Evolutionary conservation across 371 early-diverging fungal genomes (phyloP).

Genomic region (Mortierella sp.): DNA sequence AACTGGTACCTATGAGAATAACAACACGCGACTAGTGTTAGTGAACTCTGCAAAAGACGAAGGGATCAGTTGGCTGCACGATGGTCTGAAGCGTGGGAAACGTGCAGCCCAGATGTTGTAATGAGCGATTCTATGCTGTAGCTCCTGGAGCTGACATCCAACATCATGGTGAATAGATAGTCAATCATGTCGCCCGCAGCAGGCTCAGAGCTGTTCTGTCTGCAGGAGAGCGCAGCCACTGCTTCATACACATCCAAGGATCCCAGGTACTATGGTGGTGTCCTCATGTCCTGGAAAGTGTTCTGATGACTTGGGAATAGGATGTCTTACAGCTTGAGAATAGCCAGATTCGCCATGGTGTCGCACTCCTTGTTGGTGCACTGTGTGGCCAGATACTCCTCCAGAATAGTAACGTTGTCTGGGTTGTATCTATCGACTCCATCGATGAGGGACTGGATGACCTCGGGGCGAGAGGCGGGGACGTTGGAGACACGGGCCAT

Average conservation of each 20-base stretch:
- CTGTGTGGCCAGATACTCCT: slow-evolving; percentile 84
- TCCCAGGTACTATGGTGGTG: too few relatives aligned
- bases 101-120: background rate
- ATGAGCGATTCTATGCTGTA: background rate
- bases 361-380: slow-evolving; percentile 84
- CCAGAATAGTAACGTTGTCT: slow-evolving; percentile 82
- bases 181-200: background rate
- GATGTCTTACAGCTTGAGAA: slow-evolving; percentile 82
- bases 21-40: background rate
- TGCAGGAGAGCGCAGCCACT: too few relatives aligned
- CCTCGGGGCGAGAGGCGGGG: slow-evolving; percentile 70
- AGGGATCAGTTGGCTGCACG: too few relatives aligned
- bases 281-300: too few relatives aligned
- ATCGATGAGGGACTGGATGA: slow-evolving; percentile 79
- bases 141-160: background rate
- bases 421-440: slow-evolving; percentile 92
- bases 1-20: slow-evolving; percentile 79
- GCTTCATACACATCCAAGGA: too few relatives aligned
- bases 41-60: too few relatives aligned
- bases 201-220: background rate
- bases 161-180: background rate
- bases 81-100: too few relatives aligned
- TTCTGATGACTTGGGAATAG: background rate
- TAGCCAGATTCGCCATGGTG: slow-evolving; percentile 89
- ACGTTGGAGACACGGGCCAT: slow-evolving; percentile 52